Evolutionary conservation across 345 rosid species (phyloP).

Genomic region (Lepidium aucheri): DNA sequence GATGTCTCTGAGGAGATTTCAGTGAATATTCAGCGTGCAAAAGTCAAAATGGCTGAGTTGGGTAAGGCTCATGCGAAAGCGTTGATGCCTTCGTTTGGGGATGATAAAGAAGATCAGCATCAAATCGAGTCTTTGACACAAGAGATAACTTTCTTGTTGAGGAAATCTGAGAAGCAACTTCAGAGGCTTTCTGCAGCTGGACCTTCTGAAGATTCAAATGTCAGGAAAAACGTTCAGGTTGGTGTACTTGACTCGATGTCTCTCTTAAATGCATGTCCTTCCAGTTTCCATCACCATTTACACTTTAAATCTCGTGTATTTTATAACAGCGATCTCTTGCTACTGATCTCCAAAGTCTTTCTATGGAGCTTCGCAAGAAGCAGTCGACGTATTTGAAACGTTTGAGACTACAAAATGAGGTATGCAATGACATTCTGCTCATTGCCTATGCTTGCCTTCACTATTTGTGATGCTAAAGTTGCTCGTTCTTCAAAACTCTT

Average conservation of each 20-base stretch:
- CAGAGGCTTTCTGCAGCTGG: constrained; percentile 65
- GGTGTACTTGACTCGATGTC: neutral
- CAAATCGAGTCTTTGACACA: constrained; percentile 74
- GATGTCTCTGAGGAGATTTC: constrained; percentile 93
- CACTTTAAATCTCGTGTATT: neutral
- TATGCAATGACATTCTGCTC: constrained; percentile 3
- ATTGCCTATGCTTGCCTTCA: neutral
- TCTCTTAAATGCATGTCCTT: neutral
- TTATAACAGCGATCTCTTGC: constrained; percentile 69
- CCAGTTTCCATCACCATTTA: neutral
- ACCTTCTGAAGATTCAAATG: constrained; percentile 86
- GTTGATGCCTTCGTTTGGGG: constrained; percentile 98
- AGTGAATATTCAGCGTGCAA: constrained; percentile 65
- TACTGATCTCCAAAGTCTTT: constrained; percentile 82
- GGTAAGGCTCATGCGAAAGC: constrained; percentile 93
- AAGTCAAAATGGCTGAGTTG: constrained; percentile 64
- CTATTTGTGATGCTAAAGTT: neutral
- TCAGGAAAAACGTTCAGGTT: constrained; percentile 96
- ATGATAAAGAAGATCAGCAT: constrained; percentile 90
- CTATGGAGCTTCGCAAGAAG: constrained; percentile 91
- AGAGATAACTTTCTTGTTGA: constrained; percentile 71
- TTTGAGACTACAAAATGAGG: constrained; percentile 89
- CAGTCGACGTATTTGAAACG: constrained; percentile 89
- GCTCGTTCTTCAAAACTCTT: neutral
- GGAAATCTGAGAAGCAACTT: constrained; percentile 73